Evolutionary conservation across 202 grass and related monocot genomes (phyloP).

Genomic region (Panicum hallii): DNA sequence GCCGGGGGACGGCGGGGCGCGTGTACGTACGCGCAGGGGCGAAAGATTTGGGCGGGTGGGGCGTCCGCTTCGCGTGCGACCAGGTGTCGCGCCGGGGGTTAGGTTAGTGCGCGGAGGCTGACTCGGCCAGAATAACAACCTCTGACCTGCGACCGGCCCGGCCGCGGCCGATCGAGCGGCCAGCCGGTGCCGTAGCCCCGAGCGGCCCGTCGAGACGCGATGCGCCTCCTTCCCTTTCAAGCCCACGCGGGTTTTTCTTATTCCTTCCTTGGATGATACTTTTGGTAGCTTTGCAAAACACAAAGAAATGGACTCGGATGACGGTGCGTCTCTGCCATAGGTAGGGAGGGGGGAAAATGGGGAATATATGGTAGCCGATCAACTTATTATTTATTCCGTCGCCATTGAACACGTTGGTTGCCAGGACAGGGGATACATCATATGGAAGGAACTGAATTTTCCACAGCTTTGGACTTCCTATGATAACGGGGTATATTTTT

Average conservation of each 20-base stretch:
- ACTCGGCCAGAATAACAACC: constrained; percentile 32
- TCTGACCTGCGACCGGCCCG: not conserved
- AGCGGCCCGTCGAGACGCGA: not conserved
- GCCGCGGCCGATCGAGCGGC: not conserved
- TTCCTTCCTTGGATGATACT: constrained; percentile 14
- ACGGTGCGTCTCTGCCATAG: not conserved
- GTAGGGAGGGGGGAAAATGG: not conserved
- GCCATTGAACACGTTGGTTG: not conserved
- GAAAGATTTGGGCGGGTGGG: constrained; percentile 18
- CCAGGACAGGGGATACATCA: not conserved
- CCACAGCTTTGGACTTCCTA: not conserved
- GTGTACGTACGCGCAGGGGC: not conserved
- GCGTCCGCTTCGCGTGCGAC: constrained; percentile 38
- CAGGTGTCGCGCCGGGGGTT: constrained; percentile 27
- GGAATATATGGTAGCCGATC: not conserved
- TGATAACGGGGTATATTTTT: not conserved
- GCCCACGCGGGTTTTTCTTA: not conserved
- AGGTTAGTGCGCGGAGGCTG: constrained; percentile 31
- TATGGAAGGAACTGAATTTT: constrained; percentile 2
- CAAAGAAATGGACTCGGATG: not conserved
- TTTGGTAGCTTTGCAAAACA: constrained; percentile 17
- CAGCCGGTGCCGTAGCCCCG: not conserved
- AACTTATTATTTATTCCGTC: not conserved
- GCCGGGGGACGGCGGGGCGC: not conserved
- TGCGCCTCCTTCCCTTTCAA: not conserved